phyloP scores from a whole-genome alignment of 2,329 filamentous ascomycete genomes.

The Chaetoscypha palmicola region DNA sequence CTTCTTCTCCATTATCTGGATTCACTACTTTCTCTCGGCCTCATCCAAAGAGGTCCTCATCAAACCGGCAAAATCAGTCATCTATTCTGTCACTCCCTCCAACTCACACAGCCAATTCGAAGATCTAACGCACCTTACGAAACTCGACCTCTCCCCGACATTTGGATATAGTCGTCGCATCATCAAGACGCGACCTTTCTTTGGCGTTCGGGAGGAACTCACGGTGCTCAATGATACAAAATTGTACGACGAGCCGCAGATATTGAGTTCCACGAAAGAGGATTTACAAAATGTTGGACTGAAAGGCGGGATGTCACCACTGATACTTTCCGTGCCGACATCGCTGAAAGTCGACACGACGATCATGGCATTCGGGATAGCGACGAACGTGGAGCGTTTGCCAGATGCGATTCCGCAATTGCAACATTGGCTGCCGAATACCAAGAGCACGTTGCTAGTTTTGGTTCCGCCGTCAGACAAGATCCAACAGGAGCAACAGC shows the following conservation, averaged over 20 bases:
- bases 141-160: slow-evolving; percentile 8
- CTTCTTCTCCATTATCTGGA: slow-evolving; percentile 4
- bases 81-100: background rate
- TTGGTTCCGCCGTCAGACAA: slow-evolving; percentile 14
- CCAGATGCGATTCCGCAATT: slow-evolving; percentile 18
- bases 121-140: slow-evolving; percentile 15
- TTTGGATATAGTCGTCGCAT: slow-evolving; percentile 18
- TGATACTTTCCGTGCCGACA: slow-evolving; percentile 16
- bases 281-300: slow-evolving; percentile 8
- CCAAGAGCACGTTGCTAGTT: slow-evolving; percentile 16
- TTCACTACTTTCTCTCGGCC: slow-evolving; percentile 1
- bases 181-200: slow-evolving; percentile 11
- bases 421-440: slow-evolving; percentile 22
- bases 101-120: background rate
- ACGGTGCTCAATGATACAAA: slow-evolving; percentile 12
- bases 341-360: slow-evolving; percentile 17
- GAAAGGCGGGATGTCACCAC: background rate
- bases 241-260: slow-evolving; percentile 10
- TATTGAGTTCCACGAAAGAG: slow-evolving; percentile 3
- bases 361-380: slow-evolving; percentile 23
- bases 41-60: background rate
- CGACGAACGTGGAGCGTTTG: slow-evolving; percentile 20
- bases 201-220: slow-evolving; percentile 11
- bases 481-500: slow-evolving; percentile 9
- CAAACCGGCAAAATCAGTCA: slow-evolving; percentile 2